phyloP scores from a whole-genome alignment of 805 yeast genomes.

The Dipodascus geniculatus region DNA sequence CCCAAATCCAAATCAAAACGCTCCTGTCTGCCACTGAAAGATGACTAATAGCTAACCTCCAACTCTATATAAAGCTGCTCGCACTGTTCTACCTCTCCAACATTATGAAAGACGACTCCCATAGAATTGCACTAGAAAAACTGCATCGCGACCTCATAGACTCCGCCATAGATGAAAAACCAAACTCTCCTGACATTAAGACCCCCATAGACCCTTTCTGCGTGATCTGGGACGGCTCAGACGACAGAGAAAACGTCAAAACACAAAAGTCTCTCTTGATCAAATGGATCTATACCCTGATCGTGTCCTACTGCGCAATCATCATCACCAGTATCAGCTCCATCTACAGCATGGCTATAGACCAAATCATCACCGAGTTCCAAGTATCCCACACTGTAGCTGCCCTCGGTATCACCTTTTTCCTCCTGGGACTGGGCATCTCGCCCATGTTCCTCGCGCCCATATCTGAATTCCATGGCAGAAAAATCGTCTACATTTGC shows the following conservation, averaged over 20 bases:
- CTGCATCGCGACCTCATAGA: no score
- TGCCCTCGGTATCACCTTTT: constrained; percentile 5
- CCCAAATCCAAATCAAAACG: no score
- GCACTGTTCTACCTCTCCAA: no score
- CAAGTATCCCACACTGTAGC: background rate
- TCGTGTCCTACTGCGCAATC: background rate
- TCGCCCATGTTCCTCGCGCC: constrained; percentile 13
- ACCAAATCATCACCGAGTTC: background rate
- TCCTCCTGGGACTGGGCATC: constrained; percentile 8
- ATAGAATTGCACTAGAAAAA: no score
- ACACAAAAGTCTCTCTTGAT: constrained; percentile 3
- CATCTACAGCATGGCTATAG: constrained; percentile 34
- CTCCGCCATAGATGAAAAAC: no score
- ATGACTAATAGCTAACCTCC: no score
- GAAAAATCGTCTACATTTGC: constrained; percentile 10
- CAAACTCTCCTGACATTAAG: no score
- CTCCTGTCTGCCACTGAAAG: no score
- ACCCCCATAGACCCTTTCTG: background rate
- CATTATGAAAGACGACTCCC: no score
- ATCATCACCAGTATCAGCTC: constrained; percentile 38
- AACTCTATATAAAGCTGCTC: no score
- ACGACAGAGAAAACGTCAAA: constrained; percentile 29
- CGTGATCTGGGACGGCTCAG: constrained; percentile 16
- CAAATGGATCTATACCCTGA: background rate
- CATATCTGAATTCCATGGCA: constrained; percentile 10